A percentile compares a stretch with the other conserved stretches of the same genome.
phyloP scores from a whole-genome alignment of 78 protist species.

The Chrysochromulina parva region DNA sequence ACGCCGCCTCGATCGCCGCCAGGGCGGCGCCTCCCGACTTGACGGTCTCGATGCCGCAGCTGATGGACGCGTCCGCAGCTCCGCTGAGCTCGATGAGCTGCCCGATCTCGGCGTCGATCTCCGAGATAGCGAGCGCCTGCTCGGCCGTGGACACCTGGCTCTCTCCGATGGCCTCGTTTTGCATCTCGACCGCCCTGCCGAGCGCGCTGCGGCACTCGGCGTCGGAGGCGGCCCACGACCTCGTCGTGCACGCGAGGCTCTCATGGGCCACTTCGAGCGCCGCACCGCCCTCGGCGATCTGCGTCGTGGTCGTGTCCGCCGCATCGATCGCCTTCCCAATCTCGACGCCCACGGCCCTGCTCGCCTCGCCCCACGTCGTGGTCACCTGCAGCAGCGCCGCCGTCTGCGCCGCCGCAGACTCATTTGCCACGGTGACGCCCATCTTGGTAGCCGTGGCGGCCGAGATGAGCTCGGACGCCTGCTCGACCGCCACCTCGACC shows the following conservation, averaged over 20 bases:
- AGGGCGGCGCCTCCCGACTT: no score
- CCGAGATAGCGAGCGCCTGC: neutral
- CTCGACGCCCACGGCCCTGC: neutral
- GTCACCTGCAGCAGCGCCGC: neutral
- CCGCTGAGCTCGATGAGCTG: neutral
- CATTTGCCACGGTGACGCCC: neutral
- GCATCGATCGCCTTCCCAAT: neutral
- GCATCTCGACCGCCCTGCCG: neutral
- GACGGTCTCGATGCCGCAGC: neutral
- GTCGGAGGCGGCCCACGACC: no score
- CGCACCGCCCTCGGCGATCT: neutral
- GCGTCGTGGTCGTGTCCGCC: neutral
- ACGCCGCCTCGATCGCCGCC: no score
- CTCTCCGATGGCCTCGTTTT: neutral
- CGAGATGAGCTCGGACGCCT: neutral
- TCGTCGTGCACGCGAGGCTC: neutral
- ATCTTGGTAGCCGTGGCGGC: neutral
- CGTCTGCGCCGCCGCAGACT: neutral
- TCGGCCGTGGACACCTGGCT: no score
- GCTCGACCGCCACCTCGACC: no score
- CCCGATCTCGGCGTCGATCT: neutral
- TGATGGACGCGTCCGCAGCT: neutral
- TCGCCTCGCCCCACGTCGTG: neutral
- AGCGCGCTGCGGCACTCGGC: neutral
- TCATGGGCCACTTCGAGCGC: neutral